Evolutionary conservation across 768 basidiomycete genomes (phyloP).

Genomic region (Termitomyces sp.): DNA sequence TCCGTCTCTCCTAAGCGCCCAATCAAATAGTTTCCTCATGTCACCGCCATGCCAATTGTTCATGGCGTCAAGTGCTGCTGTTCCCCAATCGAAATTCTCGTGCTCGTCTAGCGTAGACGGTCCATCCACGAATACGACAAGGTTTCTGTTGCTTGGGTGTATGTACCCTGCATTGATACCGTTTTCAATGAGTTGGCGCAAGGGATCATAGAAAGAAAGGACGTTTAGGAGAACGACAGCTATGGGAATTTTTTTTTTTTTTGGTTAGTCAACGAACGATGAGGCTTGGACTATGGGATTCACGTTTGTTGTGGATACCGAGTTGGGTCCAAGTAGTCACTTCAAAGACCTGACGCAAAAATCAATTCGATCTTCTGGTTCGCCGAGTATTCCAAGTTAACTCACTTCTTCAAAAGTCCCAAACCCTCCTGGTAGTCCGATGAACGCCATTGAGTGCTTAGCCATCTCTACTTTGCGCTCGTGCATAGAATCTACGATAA

Average conservation of each 20-base stretch:
- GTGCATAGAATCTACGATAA: constrained; percentile 81
- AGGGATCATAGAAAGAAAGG: constrained; percentile 74
- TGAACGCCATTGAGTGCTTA: constrained; percentile 69
- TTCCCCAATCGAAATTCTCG: constrained; percentile 74
- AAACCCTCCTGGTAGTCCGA: constrained; percentile 90
- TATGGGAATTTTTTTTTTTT: constrained; percentile 30
- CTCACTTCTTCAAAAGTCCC: constrained; percentile 92
- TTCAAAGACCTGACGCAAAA: constrained; percentile 63
- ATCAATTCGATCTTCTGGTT: background rate
- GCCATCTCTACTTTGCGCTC: constrained; percentile 94
- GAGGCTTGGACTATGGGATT: background rate
- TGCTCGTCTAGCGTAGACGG: constrained; percentile 51
- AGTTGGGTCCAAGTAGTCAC: constrained; percentile 95
- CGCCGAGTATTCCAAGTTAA: background rate
- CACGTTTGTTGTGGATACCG: constrained; percentile 83
- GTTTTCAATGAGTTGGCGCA: constrained; percentile 69
- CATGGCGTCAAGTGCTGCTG: constrained; percentile 59
- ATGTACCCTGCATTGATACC: constrained; percentile 77
- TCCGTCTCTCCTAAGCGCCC: constrained; percentile 40
- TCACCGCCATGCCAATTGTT: constrained; percentile 48
- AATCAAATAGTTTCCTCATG: constrained; percentile 38
- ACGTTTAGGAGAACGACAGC: constrained; percentile 89
- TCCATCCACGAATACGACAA: constrained; percentile 77
- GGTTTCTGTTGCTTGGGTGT: constrained; percentile 46
- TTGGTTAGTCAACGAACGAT: background rate